Evolutionary conservation across 768 basidiomycete genomes (phyloP).

Genomic region (Nidularia sp.): DNA sequence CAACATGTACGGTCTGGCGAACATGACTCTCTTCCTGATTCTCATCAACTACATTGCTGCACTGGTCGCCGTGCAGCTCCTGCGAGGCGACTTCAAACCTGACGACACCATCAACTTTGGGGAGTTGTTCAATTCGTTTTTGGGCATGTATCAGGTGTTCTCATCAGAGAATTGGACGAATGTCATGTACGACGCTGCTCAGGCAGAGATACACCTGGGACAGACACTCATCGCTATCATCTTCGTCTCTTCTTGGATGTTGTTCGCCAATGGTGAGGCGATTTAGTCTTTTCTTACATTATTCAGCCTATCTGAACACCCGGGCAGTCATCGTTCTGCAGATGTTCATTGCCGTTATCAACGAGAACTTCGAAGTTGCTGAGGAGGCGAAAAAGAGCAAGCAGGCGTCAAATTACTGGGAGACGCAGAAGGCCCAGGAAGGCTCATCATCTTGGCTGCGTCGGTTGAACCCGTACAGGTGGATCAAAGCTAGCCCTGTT

Average conservation of each 20-base stretch:
- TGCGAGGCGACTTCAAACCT: conserved; percentile 74
- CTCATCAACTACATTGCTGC: conserved; percentile 85
- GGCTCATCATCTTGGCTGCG: conserved; percentile 63
- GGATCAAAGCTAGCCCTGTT: conserved; percentile 70
- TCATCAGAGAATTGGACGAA: conserved; percentile 95
- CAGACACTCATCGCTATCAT: conserved; percentile 70
- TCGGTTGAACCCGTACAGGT: conserved; percentile 83
- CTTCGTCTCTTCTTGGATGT: conserved; percentile 80
- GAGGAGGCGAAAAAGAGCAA: conserved; percentile 85
- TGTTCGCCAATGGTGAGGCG: conserved; percentile 85
- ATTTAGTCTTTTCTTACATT: conserved; percentile 1
- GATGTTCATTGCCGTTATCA: conserved; percentile 97
- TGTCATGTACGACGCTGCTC: conserved; percentile 58
- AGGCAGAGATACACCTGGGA: conserved; percentile 56
- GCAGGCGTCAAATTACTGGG: conserved; percentile 72
- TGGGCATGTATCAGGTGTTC: conserved; percentile 85
- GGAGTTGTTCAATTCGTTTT: conserved; percentile 78
- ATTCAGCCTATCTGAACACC: conserved; percentile 1
- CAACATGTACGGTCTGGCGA: conserved; percentile 84
- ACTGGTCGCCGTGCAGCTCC: conserved; percentile 75
- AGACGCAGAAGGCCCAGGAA: conserved; percentile 48
- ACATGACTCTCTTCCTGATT: conserved; percentile 90
- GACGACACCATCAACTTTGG: conserved; percentile 67
- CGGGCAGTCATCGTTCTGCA: conserved; percentile 80
- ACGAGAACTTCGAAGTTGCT: conserved; percentile 91